phyloP scores from a whole-genome alignment of 805 yeast species.

The Torulaspora indica region DNA sequence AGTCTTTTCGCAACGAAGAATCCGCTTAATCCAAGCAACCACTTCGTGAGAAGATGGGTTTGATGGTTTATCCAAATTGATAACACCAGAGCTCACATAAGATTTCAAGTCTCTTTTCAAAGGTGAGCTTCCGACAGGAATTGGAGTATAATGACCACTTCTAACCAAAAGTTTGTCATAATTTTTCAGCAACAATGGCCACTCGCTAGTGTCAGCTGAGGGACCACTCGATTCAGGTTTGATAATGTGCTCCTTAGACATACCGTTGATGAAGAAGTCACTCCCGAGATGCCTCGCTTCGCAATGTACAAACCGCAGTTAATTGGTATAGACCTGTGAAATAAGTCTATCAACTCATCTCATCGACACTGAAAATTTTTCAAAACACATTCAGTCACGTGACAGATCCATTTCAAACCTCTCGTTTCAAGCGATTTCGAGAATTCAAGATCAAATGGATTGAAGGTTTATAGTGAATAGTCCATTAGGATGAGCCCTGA shows the following conservation, averaged over 20 bases:
- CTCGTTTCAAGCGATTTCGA: neutral
- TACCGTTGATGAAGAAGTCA: constrained; percentile 20
- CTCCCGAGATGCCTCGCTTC: neutral
- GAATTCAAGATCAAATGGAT: neutral
- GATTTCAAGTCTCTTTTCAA: constrained; percentile 87
- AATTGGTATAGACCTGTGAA: neutral
- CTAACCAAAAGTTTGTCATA: constrained; percentile 91
- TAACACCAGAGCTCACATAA: constrained; percentile 90
- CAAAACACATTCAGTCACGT: constrained; percentile 5
- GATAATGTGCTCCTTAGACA: constrained; percentile 70
- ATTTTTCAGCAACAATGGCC: constrained; percentile 93
- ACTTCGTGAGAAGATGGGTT: constrained; percentile 99
- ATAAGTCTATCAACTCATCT: constrained; percentile 13
- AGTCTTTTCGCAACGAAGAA: constrained; percentile 91
- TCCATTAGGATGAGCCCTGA: neutral
- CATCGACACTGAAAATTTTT: constrained; percentile 19
- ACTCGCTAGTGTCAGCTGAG: constrained; percentile 79
- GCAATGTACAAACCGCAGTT: neutral
- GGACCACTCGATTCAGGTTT: constrained; percentile 83
- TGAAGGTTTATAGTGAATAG: neutral
- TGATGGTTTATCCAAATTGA: constrained; percentile 95
- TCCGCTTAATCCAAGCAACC: constrained; percentile 98
- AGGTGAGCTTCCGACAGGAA: constrained; percentile 93
- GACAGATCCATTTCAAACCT: neutral
- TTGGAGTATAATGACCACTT: constrained; percentile 96